Base-by-base conservation (phyloP, 805 yeast species). In the Komagataella pseudopastoris region DNA sequence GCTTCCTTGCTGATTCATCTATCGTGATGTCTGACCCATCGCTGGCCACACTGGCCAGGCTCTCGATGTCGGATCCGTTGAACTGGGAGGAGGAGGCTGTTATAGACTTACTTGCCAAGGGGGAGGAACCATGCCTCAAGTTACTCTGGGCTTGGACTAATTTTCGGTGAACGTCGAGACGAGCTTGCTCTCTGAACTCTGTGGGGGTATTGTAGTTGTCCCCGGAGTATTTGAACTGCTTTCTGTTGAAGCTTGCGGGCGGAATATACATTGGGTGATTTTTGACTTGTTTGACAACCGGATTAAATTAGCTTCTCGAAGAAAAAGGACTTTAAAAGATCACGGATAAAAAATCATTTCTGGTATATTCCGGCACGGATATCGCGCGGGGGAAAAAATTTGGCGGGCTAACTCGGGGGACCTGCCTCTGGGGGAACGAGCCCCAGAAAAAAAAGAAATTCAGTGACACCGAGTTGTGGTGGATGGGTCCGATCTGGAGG, bases 111-210 rank as follows among this genome's bases (percentile, higher is more conserved):
- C 48, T 54, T 14, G 49, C 17, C 22, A 66, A 52, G 1, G 70
- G 70, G 4, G 70, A 65, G 6, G 62, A 56, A n/a, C 64, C 67
- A 52, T 66, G 64, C n/a, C 60, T 59, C 18, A 63, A 48, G 20
- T 45, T 24, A 14, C 22, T 45, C 5, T 46, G 50, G 16, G 36
- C 36, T 36, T 45, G 45, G n/a, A 18, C 45, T 22, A 45, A 45
- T 22, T 49, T 24, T 24, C 39, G 53, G 24, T 64, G 60, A 17
- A 66, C 58, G 46, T 66, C 68, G 24, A 62, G 58, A n/a, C 68
- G 56, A 8, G 70, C 70, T 52, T 56, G 56, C 18, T 56, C 54
- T 24, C 65, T 65, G 51, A 62, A 66, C 57, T 60, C 62, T n/a
- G 52, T 54, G 3, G 70, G 70, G 7, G 69, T 65, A 10, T 53